Evolutionary conservation across 371 early-diverging fungal genomes (phyloP), one percentile per base, ranked within the genome.

Genomic region (Mucor saturninus): DNA sequence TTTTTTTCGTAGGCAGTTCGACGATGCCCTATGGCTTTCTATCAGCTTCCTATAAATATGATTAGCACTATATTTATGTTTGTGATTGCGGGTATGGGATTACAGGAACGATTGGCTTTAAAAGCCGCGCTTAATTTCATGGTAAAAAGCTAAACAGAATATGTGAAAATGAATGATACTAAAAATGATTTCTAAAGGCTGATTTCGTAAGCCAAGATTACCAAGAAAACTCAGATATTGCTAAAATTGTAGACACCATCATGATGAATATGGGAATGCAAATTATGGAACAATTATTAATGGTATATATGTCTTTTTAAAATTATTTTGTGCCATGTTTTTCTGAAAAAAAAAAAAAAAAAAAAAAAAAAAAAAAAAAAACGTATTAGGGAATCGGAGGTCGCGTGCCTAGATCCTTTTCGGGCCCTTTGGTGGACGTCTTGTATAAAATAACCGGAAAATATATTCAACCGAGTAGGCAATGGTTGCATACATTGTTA

Each of bases 331-430:
- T 21, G 21, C 21, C 21, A 21, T 21, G 21, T 21, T 21, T 21
- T 21, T 21, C 21, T 21, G 21, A 21, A 21, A 21, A 21, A n/a
- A n/a, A n/a, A n/a, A 81, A 57, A 71, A 46, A 39, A 3, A 29
- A 50, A 50, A 50, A 50, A 21, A 46, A 26, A 46, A 3, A 4
- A 4, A 2, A 30, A 30, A 10, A 28, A 28, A 31, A 21, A 5
- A 21, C 21, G 5, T 29, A 58, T n/a, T 56, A 86, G 88, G 90
- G 86, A 29, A 82, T 91, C 57, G 92, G 91, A 35, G 92, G 91
- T 37, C 79, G 76, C 53, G 84, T 88, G 10, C 92, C 92, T 38
- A 74, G 92, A 45, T 90, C 91, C 13, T 83, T 89, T 69, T 78
- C 86, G 35, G 79, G 83, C 4, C 85, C 82, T 10, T 61, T 90